Percentiles rank a stretch among this genome's conserved stretches.
These are phyloP conservation scores for Penicillium pulvis DNA, from an alignment of 495 filamentous ascomycete species.

Conservation along the genomic window DNA sequence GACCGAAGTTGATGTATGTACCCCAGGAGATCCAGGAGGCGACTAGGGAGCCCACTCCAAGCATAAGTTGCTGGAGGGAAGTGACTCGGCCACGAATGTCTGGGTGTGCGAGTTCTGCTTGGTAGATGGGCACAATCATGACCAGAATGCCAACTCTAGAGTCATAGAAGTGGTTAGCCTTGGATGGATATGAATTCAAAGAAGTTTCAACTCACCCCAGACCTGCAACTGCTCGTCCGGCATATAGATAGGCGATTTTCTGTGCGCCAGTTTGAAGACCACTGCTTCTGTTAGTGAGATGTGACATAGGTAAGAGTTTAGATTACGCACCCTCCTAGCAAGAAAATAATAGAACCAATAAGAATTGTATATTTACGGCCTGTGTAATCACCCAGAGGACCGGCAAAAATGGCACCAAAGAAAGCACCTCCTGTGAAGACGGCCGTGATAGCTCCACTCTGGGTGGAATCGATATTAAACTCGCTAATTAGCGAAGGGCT, in stretches of 20 bases:
- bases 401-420: slow-evolving; percentile 20
- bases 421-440: slow-evolving; percentile 52
- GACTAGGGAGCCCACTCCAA: slow-evolving; percentile 22
- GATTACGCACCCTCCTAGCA: slow-evolving; percentile 21
- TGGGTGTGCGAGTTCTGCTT: slow-evolving; percentile 25
- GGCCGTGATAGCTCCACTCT: slow-evolving; percentile 61
- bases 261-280: slow-evolving; percentile 16
- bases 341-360: slow-evolving; percentile 26
- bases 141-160: slow-evolving; percentile 55
- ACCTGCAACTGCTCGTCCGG: slow-evolving; percentile 28
- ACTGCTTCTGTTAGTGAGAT: background rate
- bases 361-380: slow-evolving; percentile 30
- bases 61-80: slow-evolving; percentile 26
- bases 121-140: slow-evolving; percentile 33
- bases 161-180: background rate
- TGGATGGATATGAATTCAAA: background rate
- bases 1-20: slow-evolving; percentile 45
- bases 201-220: slow-evolving; percentile 6
- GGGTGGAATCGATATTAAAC: slow-evolving; percentile 38
- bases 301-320: background rate
- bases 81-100: slow-evolving; percentile 25
- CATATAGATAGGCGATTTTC: slow-evolving; percentile 13
- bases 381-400: slow-evolving; percentile 13
- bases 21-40: slow-evolving; percentile 27
- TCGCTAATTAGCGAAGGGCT: slow-evolving; percentile 19